A percentile compares a stretch with the other conserved stretches of the same genome.
phyloP scores from a whole-genome alignment of 2,329 filamentous ascomycete species.

The Penicillium occitanis region DNA sequence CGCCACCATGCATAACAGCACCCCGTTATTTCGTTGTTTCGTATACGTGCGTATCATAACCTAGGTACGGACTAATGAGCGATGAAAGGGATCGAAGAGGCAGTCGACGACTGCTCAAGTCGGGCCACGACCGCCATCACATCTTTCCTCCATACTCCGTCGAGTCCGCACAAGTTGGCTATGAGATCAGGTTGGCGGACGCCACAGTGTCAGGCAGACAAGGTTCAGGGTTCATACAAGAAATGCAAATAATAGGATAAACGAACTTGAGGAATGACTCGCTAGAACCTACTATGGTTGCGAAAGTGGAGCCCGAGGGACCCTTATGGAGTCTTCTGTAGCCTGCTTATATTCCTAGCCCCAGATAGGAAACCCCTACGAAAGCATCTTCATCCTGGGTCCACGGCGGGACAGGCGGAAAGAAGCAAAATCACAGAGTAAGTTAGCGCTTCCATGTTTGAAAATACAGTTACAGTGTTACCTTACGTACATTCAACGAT shows the following conservation, averaged over 20 bases:
- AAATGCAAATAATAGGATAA: constrained; percentile 5
- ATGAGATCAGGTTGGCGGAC: constrained; percentile 5
- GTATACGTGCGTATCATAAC: background rate
- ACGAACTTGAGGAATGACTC: constrained; percentile 7
- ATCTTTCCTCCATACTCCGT: background rate
- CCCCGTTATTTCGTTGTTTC: background rate
- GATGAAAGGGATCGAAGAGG: background rate
- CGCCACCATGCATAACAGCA: constrained; percentile 10
- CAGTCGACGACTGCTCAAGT: background rate
- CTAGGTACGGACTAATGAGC: background rate
- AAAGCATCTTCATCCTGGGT: background rate
- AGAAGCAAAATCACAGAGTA: background rate
- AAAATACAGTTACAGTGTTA: background rate
- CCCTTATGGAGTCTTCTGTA: background rate
- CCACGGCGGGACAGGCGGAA: background rate
- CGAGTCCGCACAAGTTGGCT: background rate
- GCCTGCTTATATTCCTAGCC: background rate
- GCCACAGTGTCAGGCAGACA: constrained; percentile 12
- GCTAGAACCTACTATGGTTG: background rate
- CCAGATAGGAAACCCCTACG: background rate
- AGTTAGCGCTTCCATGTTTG: background rate
- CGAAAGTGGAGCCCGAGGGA: background rate
- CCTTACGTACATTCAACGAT: background rate
- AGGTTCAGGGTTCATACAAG: constrained; percentile 16
- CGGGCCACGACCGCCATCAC: background rate